Percentiles rank a stretch among this genome's conserved stretches.
These are phyloP conservation scores for Pseudocercospora cruenta DNA, from an alignment of 2,329 filamentous ascomycete species.

Conservation along the genomic window DNA sequence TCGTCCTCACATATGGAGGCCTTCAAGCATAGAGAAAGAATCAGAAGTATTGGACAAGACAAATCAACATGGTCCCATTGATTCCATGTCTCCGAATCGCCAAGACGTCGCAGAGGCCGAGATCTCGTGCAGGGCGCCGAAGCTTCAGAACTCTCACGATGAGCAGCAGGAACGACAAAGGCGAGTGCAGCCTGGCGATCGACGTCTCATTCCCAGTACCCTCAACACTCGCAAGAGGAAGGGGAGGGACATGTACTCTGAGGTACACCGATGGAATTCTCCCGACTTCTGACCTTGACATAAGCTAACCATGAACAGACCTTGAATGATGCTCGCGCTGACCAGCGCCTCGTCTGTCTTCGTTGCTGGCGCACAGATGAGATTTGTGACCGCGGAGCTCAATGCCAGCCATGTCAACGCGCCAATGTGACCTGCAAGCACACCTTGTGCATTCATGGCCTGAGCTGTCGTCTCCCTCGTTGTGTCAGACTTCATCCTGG, in stretches of 20 bases:
- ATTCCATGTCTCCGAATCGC: neutral
- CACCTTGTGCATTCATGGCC: neutral
- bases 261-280: no score
- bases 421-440: neutral
- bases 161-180: no score
- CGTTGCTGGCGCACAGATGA: neutral
- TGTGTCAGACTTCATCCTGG: neutral
- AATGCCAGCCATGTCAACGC: neutral
- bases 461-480: neutral
- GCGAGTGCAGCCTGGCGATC: no score
- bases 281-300: no score
- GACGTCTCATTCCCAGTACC: no score
- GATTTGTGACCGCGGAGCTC: neutral
- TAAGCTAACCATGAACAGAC: no score
- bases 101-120: neutral
- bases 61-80: neutral
- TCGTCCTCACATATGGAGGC: neutral
- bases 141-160: no score
- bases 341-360: neutral
- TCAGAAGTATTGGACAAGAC: no score
- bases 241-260: no score
- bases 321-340: no score
- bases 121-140: no score
- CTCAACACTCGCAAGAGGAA: no score
- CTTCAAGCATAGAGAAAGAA: neutral